phyloP scores from a whole-genome alignment of 1,139 yeast genomes.

The Candida dubliniensis region DNA sequence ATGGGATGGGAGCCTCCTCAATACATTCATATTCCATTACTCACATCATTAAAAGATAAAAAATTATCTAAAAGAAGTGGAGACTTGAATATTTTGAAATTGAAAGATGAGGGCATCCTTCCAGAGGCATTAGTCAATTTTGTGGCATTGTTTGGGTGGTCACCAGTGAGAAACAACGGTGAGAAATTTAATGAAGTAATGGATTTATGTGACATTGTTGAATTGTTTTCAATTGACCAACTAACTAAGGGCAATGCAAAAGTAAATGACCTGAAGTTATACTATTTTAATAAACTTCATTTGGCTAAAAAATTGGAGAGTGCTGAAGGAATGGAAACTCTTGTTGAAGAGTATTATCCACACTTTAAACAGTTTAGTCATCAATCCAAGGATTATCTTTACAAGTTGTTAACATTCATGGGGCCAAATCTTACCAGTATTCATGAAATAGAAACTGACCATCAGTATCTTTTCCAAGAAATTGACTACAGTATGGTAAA shows the following conservation, averaged over 20 bases:
- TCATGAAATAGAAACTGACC: conserved; percentile 47
- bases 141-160: conserved; percentile 92
- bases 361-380: conserved; percentile 18
- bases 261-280: conserved; percentile 75
- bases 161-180: conserved; percentile 65
- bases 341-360: conserved; percentile 33
- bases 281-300: conserved; percentile 73
- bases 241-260: conserved; percentile 93
- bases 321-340: conserved; percentile 27
- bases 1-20: conserved; percentile 84
- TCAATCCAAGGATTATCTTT: conserved; percentile 21
- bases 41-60: conserved; percentile 73
- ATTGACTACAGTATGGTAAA: conserved; percentile 30
- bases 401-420: conserved; percentile 26
- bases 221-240: conserved; percentile 56
- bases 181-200: conserved; percentile 61
- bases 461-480: conserved; percentile 49
- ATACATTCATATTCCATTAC: conserved; percentile 84
- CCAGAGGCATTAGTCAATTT: conserved; percentile 89
- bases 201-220: conserved; percentile 52
- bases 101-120: conserved; percentile 62
- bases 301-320: conserved; percentile 36
- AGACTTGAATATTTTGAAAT: conserved; percentile 66
- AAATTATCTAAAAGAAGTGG: conserved; percentile 86
- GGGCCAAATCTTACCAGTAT: conserved; percentile 47